These are phyloP conservation scores for Megacollybia marginata DNA, from an alignment of 768 basidiomycete genomes.

Conservation along the genomic window DNA sequence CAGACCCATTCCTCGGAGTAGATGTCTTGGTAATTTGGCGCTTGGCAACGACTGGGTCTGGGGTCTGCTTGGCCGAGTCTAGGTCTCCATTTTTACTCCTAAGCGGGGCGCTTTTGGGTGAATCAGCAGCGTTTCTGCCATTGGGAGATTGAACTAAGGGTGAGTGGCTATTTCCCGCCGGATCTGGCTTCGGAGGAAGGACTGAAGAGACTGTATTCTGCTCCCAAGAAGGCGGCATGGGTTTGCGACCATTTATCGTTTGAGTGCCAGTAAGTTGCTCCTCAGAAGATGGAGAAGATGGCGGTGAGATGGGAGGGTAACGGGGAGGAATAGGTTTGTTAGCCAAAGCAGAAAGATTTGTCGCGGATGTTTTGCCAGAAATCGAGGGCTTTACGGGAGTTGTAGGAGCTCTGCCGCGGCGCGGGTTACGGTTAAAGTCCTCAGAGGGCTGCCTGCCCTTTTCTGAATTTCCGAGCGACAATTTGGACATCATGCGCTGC, in stretches of 20 bases:
- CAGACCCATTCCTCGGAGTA: not conserved
- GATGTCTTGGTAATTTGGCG: constrained; percentile 7
- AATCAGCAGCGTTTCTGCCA: not conserved
- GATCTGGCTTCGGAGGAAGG: not conserved
- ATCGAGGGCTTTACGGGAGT: constrained; percentile 19
- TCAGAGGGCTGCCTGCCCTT: constrained; percentile 19
- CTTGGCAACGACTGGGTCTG: not conserved
- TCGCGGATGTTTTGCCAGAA: constrained; percentile 24
- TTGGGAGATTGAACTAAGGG: not conserved
- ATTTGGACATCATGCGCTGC: constrained; percentile 77
- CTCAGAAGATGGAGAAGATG: constrained; percentile 33
- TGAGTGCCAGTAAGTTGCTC: constrained; percentile 24
- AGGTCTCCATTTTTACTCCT: not conserved
- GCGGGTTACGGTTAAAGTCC: constrained; percentile 14
- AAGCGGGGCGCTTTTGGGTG: too few relatives aligned
- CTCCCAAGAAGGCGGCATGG: constrained; percentile 19
- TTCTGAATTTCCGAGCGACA: constrained; percentile 45
- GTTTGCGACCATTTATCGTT: constrained; percentile 18
- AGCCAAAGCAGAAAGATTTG: constrained; percentile 41
- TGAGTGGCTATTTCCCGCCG: not conserved
- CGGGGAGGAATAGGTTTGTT: constrained; percentile 59
- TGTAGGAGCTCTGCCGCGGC: constrained; percentile 17
- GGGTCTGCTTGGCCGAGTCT: not conserved
- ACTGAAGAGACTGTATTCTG: not conserved
- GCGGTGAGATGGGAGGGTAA: constrained; percentile 38